Percentiles rank a stretch among this genome's conserved stretches.
These are phyloP conservation scores for Colletotrichum tropicicola DNA, from an alignment of 2,329 filamentous ascomycete species.

Conservation along the genomic window DNA sequence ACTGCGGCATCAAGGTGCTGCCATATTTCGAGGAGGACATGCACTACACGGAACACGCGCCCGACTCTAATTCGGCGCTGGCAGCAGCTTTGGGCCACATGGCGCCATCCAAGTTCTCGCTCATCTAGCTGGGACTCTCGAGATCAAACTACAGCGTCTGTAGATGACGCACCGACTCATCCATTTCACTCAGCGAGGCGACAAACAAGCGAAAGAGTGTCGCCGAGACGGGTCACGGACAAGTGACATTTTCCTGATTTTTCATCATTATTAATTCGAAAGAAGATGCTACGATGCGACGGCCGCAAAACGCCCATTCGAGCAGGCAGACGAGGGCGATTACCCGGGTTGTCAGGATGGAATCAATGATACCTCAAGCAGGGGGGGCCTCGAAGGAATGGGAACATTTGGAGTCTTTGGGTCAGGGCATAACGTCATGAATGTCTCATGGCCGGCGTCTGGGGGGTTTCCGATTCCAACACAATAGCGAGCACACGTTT, in stretches of 20 bases:
- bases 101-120: conserved; percentile 24
- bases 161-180: background rate
- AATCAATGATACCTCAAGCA: conserved; percentile 19
- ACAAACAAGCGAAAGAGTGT: too few relatives aligned
- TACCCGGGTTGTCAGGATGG: conserved; percentile 8
- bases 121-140: conserved; percentile 15
- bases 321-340: conserved; percentile 14
- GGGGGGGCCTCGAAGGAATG: background rate
- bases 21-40: conserved; percentile 56
- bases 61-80: conserved; percentile 35
- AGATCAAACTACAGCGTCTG: background rate
- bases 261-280: conserved; percentile 5
- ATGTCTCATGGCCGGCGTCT: conserved; percentile 25
- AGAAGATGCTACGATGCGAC: conserved; percentile 20
- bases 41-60: conserved; percentile 48
- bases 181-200: too few relatives aligned
- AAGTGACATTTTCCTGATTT: background rate
- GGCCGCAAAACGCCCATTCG: conserved; percentile 19
- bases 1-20: conserved; percentile 46
- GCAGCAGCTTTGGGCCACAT: conserved; percentile 28
- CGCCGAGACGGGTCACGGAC: conserved; percentile 4
- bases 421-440: conserved; percentile 25
- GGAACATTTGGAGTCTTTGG: conserved; percentile 21
- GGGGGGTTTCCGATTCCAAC: conserved; percentile 20
- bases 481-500: conserved; percentile 28